Conservation (phyloP, 2,329 filamentous ascomycete genomes). For the Penicillium thymicola region DNA sequence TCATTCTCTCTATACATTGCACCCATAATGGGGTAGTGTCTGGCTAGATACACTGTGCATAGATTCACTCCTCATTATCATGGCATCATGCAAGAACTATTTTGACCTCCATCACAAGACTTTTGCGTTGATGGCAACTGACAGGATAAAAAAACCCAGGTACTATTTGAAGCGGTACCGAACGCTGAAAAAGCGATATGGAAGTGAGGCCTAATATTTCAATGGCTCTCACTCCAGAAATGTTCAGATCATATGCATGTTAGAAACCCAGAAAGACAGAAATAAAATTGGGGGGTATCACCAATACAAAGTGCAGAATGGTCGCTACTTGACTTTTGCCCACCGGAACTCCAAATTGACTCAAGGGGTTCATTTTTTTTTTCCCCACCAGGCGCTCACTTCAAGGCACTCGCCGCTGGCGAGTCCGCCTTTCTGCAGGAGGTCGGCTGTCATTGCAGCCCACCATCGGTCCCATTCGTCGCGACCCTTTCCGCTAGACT, state of each 20-base stretch:
- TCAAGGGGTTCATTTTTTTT: constrained; percentile 46
- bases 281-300: constrained; percentile 37
- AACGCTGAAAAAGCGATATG: constrained; percentile 77
- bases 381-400: constrained; percentile 63
- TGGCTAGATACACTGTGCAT: constrained; percentile 12
- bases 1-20: constrained; percentile 22
- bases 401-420: constrained; percentile 81
- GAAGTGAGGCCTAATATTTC: constrained; percentile 35
- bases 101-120: constrained; percentile 4
- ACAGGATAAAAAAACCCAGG: constrained; percentile 47
- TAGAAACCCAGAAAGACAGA: constrained; percentile 19
- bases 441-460: constrained; percentile 78
- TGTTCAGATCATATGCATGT: constrained; percentile 21
- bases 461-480: constrained; percentile 94
- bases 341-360: constrained; percentile 30
- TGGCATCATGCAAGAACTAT: constrained; percentile 20
- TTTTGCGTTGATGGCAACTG: constrained; percentile 15
- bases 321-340: constrained; percentile 28
- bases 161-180: constrained; percentile 93
- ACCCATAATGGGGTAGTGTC: constrained; percentile 19
- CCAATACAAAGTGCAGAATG: constrained; percentile 37
- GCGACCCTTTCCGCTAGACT: constrained; percentile 79
- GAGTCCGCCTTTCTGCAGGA: constrained; percentile 74
- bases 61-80: constrained; percentile 20
- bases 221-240: constrained; percentile 13